These are phyloP conservation scores for Parastagonospora nodorum DNA, from an alignment of 2,329 filamentous ascomycete genomes.

Conservation along the genomic window DNA sequence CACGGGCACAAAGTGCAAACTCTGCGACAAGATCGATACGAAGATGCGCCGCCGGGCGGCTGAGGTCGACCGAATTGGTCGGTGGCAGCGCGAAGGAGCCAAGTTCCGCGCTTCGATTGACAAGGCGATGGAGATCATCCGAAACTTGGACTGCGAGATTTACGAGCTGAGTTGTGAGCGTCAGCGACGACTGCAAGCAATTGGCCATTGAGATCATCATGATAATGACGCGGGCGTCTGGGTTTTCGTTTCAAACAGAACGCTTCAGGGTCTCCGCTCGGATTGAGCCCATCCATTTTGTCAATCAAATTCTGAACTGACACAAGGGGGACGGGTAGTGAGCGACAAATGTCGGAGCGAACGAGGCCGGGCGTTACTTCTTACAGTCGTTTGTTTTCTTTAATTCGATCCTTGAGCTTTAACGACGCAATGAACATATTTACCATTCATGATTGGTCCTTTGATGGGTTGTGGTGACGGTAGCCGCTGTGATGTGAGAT, in stretches of 20 bases:
- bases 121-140: slow-evolving; percentile 74
- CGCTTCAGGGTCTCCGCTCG: slow-evolving; percentile 29
- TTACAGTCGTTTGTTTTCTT: slow-evolving; percentile 43
- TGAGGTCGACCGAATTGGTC: slow-evolving; percentile 73
- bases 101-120: slow-evolving; percentile 65
- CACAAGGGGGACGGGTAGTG: slow-evolving; percentile 36
- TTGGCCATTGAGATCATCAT: slow-evolving; percentile 32
- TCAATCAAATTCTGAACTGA: slow-evolving; percentile 32
- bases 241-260: slow-evolving; percentile 44
- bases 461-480: slow-evolving; percentile 30
- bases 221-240: slow-evolving; percentile 35
- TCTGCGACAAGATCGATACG: slow-evolving; percentile 87
- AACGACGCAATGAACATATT: slow-evolving; percentile 40
- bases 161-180: slow-evolving; percentile 65
- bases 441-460: slow-evolving; percentile 38
- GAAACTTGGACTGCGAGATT: slow-evolving; percentile 73
- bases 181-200: slow-evolving; percentile 41
- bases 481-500: slow-evolving; percentile 47
- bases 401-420: slow-evolving; percentile 32
- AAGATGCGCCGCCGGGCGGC: slow-evolving; percentile 77
- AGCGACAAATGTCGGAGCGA: slow-evolving; percentile 31
- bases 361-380: slow-evolving; percentile 43
- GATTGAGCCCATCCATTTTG: slow-evolving; percentile 41
- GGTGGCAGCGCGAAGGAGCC: slow-evolving; percentile 75
- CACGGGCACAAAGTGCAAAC: slow-evolving; percentile 71